These are phyloP conservation scores for Polytrichum formosum DNA, from an alignment of 225 moss, liverwort and hornwort genomes.

Conservation along the genomic window DNA sequence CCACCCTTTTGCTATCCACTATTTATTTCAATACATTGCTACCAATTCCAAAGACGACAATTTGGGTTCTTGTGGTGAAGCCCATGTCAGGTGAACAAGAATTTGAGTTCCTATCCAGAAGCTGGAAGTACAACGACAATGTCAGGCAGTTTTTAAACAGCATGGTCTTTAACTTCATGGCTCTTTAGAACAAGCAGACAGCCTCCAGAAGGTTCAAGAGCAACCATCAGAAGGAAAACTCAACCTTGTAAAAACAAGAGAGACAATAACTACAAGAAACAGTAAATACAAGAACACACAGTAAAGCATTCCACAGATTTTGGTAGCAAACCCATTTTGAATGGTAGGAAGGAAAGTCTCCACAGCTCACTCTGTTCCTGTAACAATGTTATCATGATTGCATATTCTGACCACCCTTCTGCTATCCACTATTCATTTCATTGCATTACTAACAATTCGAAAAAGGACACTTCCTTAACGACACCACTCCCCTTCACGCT, in stretches of 20 bases:
- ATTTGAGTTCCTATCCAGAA: slow-evolving; percentile 5
- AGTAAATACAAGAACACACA: background rate
- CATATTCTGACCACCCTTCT: background rate
- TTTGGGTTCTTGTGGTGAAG: background rate
- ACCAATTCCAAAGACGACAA: too few relatives aligned
- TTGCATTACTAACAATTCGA: too few relatives aligned
- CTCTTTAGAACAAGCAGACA: background rate
- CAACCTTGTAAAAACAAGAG: background rate
- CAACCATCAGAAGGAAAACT: background rate
- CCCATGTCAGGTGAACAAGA: background rate
- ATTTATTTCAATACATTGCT: too few relatives aligned
- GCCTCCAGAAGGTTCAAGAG: too few relatives aligned
- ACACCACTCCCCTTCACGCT: too few relatives aligned
- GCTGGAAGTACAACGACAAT: slow-evolving; percentile 10
- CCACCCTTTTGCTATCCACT: too few relatives aligned
- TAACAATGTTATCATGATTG: background rate
- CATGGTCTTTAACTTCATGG: background rate
- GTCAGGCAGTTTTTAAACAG: background rate
- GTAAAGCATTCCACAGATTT: too few relatives aligned
- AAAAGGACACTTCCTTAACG: too few relatives aligned
- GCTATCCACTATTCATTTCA: too few relatives aligned
- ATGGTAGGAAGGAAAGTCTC: background rate
- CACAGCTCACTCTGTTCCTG: background rate
- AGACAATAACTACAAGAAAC: background rate
- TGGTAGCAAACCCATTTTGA: background rate